phyloP scores from a whole-genome alignment of 495 filamentous ascomycete genomes.

The Annulohypoxylon stygium region DNA sequence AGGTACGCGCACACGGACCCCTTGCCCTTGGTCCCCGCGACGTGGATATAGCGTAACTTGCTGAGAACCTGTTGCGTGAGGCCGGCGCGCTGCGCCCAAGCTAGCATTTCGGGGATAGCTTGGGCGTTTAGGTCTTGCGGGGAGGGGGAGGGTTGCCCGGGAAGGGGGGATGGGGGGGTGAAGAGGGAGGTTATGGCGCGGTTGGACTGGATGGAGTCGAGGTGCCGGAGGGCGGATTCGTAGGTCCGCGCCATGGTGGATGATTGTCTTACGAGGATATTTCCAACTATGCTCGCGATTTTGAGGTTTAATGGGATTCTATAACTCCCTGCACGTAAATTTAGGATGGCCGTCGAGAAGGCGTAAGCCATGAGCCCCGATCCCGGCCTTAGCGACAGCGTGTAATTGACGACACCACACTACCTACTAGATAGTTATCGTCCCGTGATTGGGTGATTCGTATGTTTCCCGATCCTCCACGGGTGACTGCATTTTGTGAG shows the following conservation, averaged over 20 bases:
- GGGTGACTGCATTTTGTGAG: slow-evolving; percentile 3
- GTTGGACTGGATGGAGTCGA: slow-evolving; percentile 84
- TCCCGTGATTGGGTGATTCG: slow-evolving; percentile 1
- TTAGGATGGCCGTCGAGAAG: background rate
- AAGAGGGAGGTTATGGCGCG: slow-evolving; percentile 66
- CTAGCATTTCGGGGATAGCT: slow-evolving; percentile 88
- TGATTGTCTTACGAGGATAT: background rate
- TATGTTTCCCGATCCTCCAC: slow-evolving; percentile 7
- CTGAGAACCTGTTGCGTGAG: slow-evolving; percentile 63
- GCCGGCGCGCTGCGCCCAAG: slow-evolving; percentile 81
- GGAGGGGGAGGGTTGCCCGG: slow-evolving; percentile 4
- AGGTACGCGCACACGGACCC: slow-evolving; percentile 66
- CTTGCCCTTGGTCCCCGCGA: slow-evolving; percentile 75
- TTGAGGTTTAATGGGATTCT: background rate
- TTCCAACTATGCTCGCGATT: background rate
- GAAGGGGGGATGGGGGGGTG: slow-evolving; percentile 31
- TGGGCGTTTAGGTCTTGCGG: slow-evolving; percentile 71
- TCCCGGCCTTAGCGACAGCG: background rate
- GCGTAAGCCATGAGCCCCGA: slow-evolving; percentile 6
- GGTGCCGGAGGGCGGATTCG: slow-evolving; percentile 56
- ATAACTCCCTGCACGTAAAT: background rate
- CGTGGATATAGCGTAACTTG: slow-evolving; percentile 63
- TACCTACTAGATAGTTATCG: background rate
- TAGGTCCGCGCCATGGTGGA: slow-evolving; percentile 53
- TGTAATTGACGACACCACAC: background rate